Evolutionary conservation across 164 flowering plant species (phyloP).

Genomic region (Tetracentron sinense): DNA sequence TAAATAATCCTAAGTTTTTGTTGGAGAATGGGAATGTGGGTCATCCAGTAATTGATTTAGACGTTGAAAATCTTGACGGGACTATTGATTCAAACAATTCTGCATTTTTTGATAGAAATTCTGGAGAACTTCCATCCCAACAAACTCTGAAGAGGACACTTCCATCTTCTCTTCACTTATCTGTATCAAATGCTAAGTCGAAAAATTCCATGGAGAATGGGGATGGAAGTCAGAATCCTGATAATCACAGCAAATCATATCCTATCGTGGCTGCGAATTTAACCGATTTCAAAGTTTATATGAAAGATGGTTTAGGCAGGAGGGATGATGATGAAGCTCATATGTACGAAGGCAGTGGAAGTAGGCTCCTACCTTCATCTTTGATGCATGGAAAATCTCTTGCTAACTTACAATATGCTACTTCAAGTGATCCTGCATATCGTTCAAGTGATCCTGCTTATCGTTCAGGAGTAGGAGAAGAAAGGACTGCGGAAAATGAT

Average conservation of each 20-base stretch:
- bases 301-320: constrained; percentile 23
- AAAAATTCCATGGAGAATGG: constrained; percentile 31
- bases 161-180: constrained; percentile 43
- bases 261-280: constrained; percentile 27
- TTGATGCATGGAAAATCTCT: constrained; percentile 46
- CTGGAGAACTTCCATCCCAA: constrained; percentile 31
- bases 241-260: constrained; percentile 22
- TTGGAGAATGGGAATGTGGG: constrained; percentile 18
- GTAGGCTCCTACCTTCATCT: constrained; percentile 55
- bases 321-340: constrained; percentile 32
- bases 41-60: constrained; percentile 13
- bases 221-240: constrained; percentile 26
- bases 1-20: constrained; percentile 14
- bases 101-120: constrained; percentile 19
- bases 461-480: constrained; percentile 44
- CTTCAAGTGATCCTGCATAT: constrained; percentile 38
- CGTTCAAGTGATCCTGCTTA: constrained; percentile 40
- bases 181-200: constrained; percentile 18
- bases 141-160: constrained; percentile 45
- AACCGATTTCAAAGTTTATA: constrained; percentile 22
- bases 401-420: constrained; percentile 30
- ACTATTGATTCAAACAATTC: constrained; percentile 20
- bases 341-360: constrained; percentile 37
- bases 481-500: constrained; percentile 47
- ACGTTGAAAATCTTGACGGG: constrained; percentile 2